Evolutionary conservation across 1,139 yeast species (phyloP).

Genomic region (Taphrina pruni): DNA sequence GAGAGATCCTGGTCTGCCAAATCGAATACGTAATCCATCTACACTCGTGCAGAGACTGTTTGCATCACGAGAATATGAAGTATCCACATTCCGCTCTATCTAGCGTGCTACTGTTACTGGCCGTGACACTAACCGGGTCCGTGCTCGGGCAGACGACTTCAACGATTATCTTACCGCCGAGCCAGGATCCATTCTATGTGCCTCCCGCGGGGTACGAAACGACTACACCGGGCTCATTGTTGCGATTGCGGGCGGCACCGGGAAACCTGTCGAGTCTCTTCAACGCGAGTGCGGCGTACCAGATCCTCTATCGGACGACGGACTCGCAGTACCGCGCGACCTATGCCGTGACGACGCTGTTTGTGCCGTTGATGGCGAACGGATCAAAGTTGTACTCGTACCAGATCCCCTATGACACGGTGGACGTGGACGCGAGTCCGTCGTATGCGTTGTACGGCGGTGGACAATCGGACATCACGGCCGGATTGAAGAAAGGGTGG

Average conservation of each 20-base stretch:
- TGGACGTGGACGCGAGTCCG: constrained; percentile 49
- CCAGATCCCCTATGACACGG: constrained; percentile 50
- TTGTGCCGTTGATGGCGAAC: constrained; percentile 47
- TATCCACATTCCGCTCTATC: not conserved
- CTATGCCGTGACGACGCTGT: constrained; percentile 49
- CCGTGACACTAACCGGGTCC: too few species aligned
- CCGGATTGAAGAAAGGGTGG: constrained; percentile 46
- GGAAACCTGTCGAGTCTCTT: constrained; percentile 25
- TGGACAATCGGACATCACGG: constrained; percentile 41
- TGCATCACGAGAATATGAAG: not conserved
- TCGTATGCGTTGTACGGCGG: constrained; percentile 48
- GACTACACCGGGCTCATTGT: constrained; percentile 19
- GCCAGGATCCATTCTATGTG: constrained; percentile 30
- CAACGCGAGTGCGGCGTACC: constrained; percentile 46
- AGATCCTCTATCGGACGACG: constrained; percentile 48
- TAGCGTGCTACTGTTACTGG: too few species aligned
- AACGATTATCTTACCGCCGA: constrained; percentile 12
- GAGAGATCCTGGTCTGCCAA: too few species aligned
- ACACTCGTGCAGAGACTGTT: too few species aligned
- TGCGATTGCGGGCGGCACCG: constrained; percentile 30
- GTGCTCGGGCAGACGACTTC: not conserved
- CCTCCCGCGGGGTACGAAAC: constrained; percentile 16
- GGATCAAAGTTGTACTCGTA: constrained; percentile 47
- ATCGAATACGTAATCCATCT: too few species aligned
- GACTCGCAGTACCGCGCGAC: constrained; percentile 48